Evolutionary conservation across 1,284 basidiomycete species (phyloP), one percentile per base, ranked within the genome.

Genomic region (Tetrapyrgos nigripes): DNA sequence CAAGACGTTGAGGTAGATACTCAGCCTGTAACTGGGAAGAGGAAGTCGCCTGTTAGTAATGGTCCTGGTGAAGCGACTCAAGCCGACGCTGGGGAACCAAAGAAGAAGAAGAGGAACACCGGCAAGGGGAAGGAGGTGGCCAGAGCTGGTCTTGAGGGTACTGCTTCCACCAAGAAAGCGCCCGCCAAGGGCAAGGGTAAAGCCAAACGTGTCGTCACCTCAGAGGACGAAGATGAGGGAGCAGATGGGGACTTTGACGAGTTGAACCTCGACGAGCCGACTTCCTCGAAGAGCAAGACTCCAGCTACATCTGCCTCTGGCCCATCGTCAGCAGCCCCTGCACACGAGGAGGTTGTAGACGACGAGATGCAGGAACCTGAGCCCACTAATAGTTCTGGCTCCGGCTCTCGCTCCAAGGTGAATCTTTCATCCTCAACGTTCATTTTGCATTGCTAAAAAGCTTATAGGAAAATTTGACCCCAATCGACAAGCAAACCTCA

Each of bases 101-200:
- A 11, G 23, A 37, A 53, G 24, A 37, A 37, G 23, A 53, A 53
- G 19, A 9, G 26, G 19, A 53, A 53, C 37, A 53, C n/a, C 14
- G 13, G n/a, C 24, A 53, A 44, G 52, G 44, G 21, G n/a, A n/a
- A n/a, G n/a, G n/a, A n/a, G n/a, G n/a, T n/a, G 40, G 40, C 13
- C 21, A 53, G 44, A 19, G n/a, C 21, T 29, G 24, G 29, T n/a
- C 9, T 24, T 14, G 29, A 17, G n/a, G n/a, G 29, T 14, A 9
- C 6, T 49, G 37, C 10, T 33, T 17, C 35, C 8, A 33, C 24
- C 11, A 49, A 40, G 19, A 40, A n/a, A 24, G 9, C 21, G 29
- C n/a, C 52, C 33, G 21, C 35, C 4, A 44, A 51, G 24, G 33
- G 14, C 19, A 58, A 58, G 45, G 49, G 44, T 29, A 47, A 53